Evolutionary conservation across 768 basidiomycete species (phyloP).

Genomic region (Termitomyces sp.): DNA sequence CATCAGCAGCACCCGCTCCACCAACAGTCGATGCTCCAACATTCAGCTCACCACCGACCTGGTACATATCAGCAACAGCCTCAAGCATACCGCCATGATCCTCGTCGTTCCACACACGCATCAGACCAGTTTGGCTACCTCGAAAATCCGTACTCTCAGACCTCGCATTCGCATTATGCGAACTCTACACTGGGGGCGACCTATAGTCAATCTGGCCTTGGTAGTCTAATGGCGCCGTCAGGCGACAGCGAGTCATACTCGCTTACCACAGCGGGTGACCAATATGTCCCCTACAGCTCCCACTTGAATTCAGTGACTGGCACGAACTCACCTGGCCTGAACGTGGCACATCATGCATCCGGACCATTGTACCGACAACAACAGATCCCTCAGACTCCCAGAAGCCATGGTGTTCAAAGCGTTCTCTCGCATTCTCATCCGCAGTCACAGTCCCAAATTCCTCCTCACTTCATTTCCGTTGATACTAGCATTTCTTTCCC

Average conservation of each 20-base stretch:
- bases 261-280: constrained; percentile 4
- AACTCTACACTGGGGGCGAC: constrained; percentile 18
- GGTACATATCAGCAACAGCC: constrained; percentile 13
- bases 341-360: constrained; percentile 16
- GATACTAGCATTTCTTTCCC: background rate
- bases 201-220: constrained; percentile 14
- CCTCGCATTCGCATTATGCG: constrained; percentile 15
- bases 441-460: constrained; percentile 12
- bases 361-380: constrained; percentile 23
- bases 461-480: constrained; percentile 2
- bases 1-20: constrained; percentile 19
- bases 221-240: constrained; percentile 1
- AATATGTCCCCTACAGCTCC: constrained; percentile 12
- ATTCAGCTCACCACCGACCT: constrained; percentile 15
- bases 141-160: constrained; percentile 20
- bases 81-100: constrained; percentile 15
- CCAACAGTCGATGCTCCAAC: constrained; percentile 13
- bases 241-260: constrained; percentile 8
- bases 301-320: constrained; percentile 12
- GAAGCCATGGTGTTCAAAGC: background rate
- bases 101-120: constrained; percentile 11
- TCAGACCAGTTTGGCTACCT: constrained; percentile 23
- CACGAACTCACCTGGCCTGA: constrained; percentile 9
- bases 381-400: constrained; percentile 7
- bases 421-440: background rate